Base-by-base conservation (phyloP, 345 rosid genomes). In the Erysimum cheiranthoides region DNA sequence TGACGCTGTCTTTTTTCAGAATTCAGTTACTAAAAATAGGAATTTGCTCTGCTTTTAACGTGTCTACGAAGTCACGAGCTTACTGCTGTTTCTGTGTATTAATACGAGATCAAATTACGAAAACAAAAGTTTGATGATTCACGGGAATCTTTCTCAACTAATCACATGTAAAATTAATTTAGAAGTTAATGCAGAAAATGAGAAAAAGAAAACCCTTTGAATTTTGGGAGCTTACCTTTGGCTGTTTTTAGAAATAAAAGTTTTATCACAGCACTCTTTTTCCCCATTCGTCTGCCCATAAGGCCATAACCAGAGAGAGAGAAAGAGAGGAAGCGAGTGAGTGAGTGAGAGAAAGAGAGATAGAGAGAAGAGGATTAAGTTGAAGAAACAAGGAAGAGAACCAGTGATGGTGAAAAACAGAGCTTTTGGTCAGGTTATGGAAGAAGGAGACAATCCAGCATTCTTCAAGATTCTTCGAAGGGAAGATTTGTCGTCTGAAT, bases 31-130 rank as follows among this genome's bases (percentile, higher is more conserved):
- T 68, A 76, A 61, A 76, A 21, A 60, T 30, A 68, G 70, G 45
- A 76, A 61, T 2, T 32, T 76, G 58, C 75, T 51, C 74, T 69
- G 79, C 31, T 42, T 69, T 69, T 52, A 52, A 42, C 70, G 64
- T 69, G 65, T 34, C 53, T 67, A 60, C 18, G 42, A 59, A 38
- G 78, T 67, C 73, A 67, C 61, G 28, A 52, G 5, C 67, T 66
- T 17, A 64, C 30, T 53, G 21, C 36, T 64, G 47, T 64, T 73
- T 63, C 13, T 5, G 35, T 73, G 8, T 13, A 21, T 65, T 21
- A 73, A 34, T 45, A 70, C 46, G 27, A 13, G 17, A 59, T 45
- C 27, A 58, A 12, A 18, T 21, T 73, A 73, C 59, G 32, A 56
- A 14, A 56, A 25, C 68, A 65, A 65, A 13, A 50, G 9, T 25